Conservation (phyloP, 768 basidiomycete species). For the Cyclocybe aegerita region DNA sequence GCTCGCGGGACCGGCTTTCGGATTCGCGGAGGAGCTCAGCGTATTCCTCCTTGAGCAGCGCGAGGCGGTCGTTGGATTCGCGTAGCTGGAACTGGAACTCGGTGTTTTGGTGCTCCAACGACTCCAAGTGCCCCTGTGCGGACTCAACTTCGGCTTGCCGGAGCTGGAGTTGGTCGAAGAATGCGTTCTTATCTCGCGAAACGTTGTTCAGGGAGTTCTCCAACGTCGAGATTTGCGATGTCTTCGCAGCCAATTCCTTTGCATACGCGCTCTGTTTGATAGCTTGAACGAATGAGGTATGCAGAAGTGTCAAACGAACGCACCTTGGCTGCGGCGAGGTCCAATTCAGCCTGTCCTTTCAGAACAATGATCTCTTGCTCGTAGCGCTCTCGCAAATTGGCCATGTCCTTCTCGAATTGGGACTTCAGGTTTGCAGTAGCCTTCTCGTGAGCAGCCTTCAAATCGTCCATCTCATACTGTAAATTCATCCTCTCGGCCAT, state of each 20-base stretch:
- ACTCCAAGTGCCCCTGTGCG: slow-evolving; percentile 71
- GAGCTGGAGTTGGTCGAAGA: slow-evolving; percentile 86
- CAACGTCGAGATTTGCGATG: slow-evolving; percentile 63
- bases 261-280: slow-evolving; percentile 57
- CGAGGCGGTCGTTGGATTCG: slow-evolving; percentile 72
- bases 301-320: slow-evolving; percentile 8
- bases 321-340: slow-evolving; percentile 75
- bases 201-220: slow-evolving; percentile 71
- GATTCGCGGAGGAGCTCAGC: slow-evolving; percentile 62
- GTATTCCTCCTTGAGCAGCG: slow-evolving; percentile 71
- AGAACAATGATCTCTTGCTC: slow-evolving; percentile 73
- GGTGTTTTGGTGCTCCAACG: slow-evolving; percentile 71
- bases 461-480: slow-evolving; percentile 61
- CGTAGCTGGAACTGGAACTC: slow-evolving; percentile 88
- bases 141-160: slow-evolving; percentile 92
- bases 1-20: slow-evolving; percentile 43
- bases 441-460: slow-evolving; percentile 63
- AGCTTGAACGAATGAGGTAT: slow-evolving; percentile 3
- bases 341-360: slow-evolving; percentile 75
- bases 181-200: slow-evolving; percentile 68
- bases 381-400: slow-evolving; percentile 55
- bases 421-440: slow-evolving; percentile 55
- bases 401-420: slow-evolving; percentile 75
- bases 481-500: slow-evolving; percentile 52
- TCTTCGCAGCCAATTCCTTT: slow-evolving; percentile 63